Percentiles rank a stretch among this genome's conserved stretches.
phyloP scores from a whole-genome alignment of 2,329 filamentous ascomycete species.

The Paraphoma chrysanthemicola region DNA sequence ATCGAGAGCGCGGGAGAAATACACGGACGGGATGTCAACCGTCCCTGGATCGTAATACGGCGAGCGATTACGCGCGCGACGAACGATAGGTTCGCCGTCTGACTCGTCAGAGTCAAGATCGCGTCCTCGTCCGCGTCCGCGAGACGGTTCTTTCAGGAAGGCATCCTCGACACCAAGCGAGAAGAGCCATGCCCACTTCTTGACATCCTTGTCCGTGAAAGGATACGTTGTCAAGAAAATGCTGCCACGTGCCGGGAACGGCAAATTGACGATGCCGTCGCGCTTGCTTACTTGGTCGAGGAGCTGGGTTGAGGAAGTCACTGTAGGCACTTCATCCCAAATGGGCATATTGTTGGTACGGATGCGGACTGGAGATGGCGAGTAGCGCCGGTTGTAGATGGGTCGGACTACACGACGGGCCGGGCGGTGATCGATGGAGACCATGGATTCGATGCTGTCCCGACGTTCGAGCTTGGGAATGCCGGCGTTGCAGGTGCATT shows the following conservation, averaged over 20 bases:
- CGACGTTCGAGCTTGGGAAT: constrained; percentile 10
- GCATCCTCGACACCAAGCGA: constrained; percentile 20
- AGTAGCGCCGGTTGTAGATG: constrained; percentile 7
- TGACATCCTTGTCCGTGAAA: constrained; percentile 31
- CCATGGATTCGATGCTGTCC: constrained; percentile 13
- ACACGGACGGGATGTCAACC: constrained; percentile 22
- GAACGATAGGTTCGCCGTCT: constrained; percentile 4
- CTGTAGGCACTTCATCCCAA: neutral
- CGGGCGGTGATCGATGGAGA: constrained; percentile 7
- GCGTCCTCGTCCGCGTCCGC: neutral
- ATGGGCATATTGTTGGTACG: neutral
- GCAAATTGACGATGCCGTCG: constrained; percentile 28
- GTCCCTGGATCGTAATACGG: constrained; percentile 10
- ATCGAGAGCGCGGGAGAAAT: constrained; percentile 30
- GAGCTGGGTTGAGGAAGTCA: constrained; percentile 21
- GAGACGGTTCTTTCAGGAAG: constrained; percentile 11
- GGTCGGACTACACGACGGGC: constrained; percentile 1
- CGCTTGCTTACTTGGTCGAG: constrained; percentile 20
- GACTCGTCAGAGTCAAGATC: constrained; percentile 6
- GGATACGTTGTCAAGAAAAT: constrained; percentile 32
- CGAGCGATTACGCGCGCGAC: constrained; percentile 11
- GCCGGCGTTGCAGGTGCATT: constrained; percentile 6
- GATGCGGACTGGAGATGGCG: constrained; percentile 6
- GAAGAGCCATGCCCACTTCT: constrained; percentile 33
- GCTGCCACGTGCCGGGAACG: constrained; percentile 17